Evolutionary conservation across 768 basidiomycete genomes (phyloP).

Genomic region (Mrakia frigida): DNA sequence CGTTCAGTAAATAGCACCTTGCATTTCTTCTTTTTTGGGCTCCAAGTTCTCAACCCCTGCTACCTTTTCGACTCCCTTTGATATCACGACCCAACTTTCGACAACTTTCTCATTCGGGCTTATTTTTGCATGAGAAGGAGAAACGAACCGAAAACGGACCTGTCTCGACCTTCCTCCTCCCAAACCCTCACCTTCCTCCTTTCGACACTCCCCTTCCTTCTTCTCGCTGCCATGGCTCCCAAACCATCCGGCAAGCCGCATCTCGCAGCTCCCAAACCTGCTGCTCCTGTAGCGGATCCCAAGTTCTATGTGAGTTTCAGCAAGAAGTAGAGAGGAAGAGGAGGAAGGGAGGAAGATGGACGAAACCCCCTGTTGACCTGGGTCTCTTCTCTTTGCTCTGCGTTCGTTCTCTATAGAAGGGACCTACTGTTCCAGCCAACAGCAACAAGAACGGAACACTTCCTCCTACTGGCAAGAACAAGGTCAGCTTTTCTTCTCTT

Average conservation of each 20-base stretch:
- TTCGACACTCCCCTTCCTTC: background rate
- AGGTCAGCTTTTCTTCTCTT: too few relatives aligned
- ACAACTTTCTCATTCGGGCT: background rate
- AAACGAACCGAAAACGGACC: background rate
- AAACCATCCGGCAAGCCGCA: background rate
- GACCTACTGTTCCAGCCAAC: background rate
- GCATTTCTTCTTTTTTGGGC: background rate
- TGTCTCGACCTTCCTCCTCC: background rate
- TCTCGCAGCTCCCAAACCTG: background rate
- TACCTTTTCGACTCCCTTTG: background rate
- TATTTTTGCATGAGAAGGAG: background rate
- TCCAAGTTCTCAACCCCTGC: background rate
- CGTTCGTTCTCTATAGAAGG: background rate
- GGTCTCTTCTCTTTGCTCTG: background rate
- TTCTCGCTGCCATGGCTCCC: background rate
- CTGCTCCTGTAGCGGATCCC: background rate
- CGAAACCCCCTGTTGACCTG: background rate
- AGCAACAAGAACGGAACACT: background rate
- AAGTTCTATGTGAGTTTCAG: slow-evolving; percentile 8
- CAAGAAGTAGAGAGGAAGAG: background rate
- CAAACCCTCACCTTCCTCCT: background rate
- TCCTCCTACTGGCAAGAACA: background rate
- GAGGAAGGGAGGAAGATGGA: background rate
- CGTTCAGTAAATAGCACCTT: background rate
- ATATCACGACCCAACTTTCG: background rate